A percentile compares a stretch with the other conserved stretches of the same genome.
Evolutionary conservation across 352 stramenopile genomes (phyloP).

Genomic region (Phytophthora citricola): DNA sequence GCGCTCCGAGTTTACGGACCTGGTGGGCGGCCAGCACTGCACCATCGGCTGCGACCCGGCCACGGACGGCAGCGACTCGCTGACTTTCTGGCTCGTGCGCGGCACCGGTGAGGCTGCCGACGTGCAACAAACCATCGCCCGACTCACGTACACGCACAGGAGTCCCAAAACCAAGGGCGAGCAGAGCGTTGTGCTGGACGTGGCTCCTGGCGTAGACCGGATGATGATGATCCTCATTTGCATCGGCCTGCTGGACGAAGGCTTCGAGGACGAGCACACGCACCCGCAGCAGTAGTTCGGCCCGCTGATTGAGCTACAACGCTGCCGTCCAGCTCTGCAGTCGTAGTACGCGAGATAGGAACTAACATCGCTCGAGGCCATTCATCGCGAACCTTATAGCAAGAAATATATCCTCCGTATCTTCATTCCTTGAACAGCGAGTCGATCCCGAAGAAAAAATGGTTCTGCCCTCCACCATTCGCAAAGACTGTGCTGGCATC

Average conservation of each 20-base stretch:
- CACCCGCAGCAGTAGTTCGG: conserved; percentile 23
- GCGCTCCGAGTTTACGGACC: conserved; percentile 45
- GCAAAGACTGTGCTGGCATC: conserved; percentile 5
- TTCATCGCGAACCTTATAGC: conserved; percentile 5
- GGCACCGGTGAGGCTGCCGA: conserved; percentile 30
- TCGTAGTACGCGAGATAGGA: conserved; percentile 3
- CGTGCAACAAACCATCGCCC: conserved; percentile 42
- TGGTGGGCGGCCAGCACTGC: conserved; percentile 40
- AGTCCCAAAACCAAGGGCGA: conserved; percentile 23
- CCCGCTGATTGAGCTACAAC: neutral
- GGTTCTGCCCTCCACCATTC: neutral
- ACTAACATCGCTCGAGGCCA: conserved; percentile 12
- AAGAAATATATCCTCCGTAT: conserved; percentile 28
- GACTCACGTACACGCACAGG: conserved; percentile 37
- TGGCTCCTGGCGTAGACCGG: conserved; percentile 41
- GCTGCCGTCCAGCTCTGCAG: neutral
- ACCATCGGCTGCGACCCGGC: conserved; percentile 38
- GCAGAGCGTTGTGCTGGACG: conserved; percentile 38
- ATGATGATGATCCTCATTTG: conserved; percentile 56
- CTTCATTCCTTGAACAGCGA: neutral
- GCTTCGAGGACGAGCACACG: conserved; percentile 36
- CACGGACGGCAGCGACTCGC: conserved; percentile 26
- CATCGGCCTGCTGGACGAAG: conserved; percentile 44
- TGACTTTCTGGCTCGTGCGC: conserved; percentile 47
- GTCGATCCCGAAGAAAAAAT: conserved; percentile 17